Base-by-base conservation (phyloP, 768 basidiomycete genomes). In the Bullera alba region DNA sequence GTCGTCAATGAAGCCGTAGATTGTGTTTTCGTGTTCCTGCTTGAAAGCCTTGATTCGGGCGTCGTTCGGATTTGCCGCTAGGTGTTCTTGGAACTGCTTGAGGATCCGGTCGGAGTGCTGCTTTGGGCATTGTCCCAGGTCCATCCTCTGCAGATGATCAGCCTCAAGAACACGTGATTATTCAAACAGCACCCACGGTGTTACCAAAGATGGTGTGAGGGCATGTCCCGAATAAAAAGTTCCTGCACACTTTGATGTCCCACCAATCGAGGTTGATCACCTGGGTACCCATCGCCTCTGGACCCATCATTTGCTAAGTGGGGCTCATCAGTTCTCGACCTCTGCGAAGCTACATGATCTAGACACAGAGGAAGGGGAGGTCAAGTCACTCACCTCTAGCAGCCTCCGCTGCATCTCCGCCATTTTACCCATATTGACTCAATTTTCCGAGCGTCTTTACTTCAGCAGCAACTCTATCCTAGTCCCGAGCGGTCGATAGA, bases 351-450 rank as follows among this genome's bases (percentile, higher is more conserved):
- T n/a, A n/a, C n/a, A n/a, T 19, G 30, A n/a, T 8, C 29, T 5
- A 28, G 6, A 12, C 19, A 37, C 47, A n/a, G 35, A 25, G 26
- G 16, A 10, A 23, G 46, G 25, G 14, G 28, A 12, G 27, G 17
- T 7, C 29, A 4, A 19, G 17, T 17, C 36, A 67, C 74, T n/a
- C 58, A 79, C 80, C 75, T 81, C 78, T 45, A 81, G 72, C 74
- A 96, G 86, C 85, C 89, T 95, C 58, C 91, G 82, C 77, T 96
- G 92, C 87, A 90, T 88, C 74, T 96, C 92, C 53, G 92, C 92
- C 50, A 96, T 81, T 42, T 88, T 81, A 65, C 92, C 92, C 92
- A 96, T 96, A 41, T 43, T 72, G 58, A 43, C 10, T 34, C 8
- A n/a, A n/a, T n/a, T 34, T n/a, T n/a, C n/a, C 32, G 32, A n/a